phyloP scores from a whole-genome alignment of 2,329 filamentous ascomycete genomes.

The Trichoderma atrobrunneum region DNA sequence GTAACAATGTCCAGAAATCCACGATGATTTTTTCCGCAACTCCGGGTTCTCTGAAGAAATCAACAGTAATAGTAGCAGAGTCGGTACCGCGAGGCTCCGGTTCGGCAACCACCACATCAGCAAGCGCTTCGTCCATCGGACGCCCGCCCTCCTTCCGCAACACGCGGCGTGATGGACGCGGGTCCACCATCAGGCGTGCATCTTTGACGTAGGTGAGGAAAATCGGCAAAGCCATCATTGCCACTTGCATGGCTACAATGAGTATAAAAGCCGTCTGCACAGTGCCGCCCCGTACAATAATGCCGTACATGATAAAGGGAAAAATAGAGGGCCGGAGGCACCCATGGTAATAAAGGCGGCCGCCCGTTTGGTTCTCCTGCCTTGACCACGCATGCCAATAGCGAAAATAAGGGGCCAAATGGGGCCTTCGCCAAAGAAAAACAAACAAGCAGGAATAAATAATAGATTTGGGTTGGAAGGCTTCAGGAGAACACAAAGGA shows the following conservation, averaged over 20 bases:
- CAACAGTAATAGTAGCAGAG: conserved; percentile 2
- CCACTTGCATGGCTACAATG: conserved; percentile 52
- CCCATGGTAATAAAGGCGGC: conserved; percentile 76
- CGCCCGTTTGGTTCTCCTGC: conserved; percentile 74
- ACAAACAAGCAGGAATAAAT: conserved; percentile 62
- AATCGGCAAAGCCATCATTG: conserved; percentile 47
- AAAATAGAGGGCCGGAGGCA: conserved; percentile 71
- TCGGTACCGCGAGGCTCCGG: background rate
- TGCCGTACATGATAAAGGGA: conserved; percentile 70
- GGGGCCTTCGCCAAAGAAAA: conserved; percentile 79
- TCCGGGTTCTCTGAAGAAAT: conserved; percentile 7
- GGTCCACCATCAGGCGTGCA: conserved; percentile 45
- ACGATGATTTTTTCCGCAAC: conserved; percentile 21
- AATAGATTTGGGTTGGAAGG: conserved; percentile 48
- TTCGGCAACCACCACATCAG: conserved; percentile 21
- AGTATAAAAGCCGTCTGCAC: conserved; percentile 65
- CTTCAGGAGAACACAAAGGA: conserved; percentile 47
- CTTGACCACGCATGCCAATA: conserved; percentile 75
- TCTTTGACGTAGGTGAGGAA: conserved; percentile 48
- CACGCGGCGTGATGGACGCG: conserved; percentile 25
- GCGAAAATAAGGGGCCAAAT: conserved; percentile 81
- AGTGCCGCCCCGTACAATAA: conserved; percentile 56
- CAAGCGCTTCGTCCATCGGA: conserved; percentile 17
- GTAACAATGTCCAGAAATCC: conserved; percentile 29
- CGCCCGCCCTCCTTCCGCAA: conserved; percentile 23